Percentiles rank a stretch among this genome's conserved stretches.
phyloP scores from a whole-genome alignment of 441 rosid species.

The Eutrema salsugineum region DNA sequence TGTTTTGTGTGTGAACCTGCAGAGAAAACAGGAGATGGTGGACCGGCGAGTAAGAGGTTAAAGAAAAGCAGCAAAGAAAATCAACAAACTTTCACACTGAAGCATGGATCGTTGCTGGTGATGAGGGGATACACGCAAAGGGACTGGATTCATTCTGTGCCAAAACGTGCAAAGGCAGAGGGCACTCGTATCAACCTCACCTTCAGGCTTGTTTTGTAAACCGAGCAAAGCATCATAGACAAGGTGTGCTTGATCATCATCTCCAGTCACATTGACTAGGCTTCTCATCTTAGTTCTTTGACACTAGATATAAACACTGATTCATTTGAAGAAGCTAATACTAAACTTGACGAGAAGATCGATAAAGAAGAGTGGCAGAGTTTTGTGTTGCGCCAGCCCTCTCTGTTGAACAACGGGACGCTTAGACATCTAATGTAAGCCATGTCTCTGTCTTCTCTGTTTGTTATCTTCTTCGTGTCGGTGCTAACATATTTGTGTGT shows the following conservation, averaged over 20 bases:
- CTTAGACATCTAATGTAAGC: slow-evolving; percentile 26
- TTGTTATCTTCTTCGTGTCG: background rate
- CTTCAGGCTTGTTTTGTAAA: slow-evolving; percentile 48
- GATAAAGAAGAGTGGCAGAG: slow-evolving; percentile 93
- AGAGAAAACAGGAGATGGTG: slow-evolving; percentile 38
- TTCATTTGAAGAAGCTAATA: slow-evolving; percentile 83
- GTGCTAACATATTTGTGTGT: background rate
- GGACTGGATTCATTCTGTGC: slow-evolving; percentile 87
- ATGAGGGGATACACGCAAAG: slow-evolving; percentile 86
- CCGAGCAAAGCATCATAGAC: slow-evolving; percentile 36
- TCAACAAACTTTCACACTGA: slow-evolving; percentile 48
- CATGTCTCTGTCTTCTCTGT: background rate
- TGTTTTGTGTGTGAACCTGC: background rate
- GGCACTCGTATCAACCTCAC: slow-evolving; percentile 74
- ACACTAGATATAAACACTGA: background rate
- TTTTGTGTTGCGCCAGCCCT: slow-evolving; percentile 82
- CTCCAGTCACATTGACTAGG: background rate
- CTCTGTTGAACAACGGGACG: slow-evolving; percentile 38
- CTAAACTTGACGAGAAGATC: slow-evolving; percentile 76
- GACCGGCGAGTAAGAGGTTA: slow-evolving; percentile 49
- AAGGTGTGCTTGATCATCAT: slow-evolving; percentile 33
- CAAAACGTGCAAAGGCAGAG: slow-evolving; percentile 66
- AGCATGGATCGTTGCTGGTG: slow-evolving; percentile 78
- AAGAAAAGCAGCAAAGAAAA: slow-evolving; percentile 38
- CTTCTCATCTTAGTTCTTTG: background rate